Percentiles rank a stretch among this genome's conserved stretches.
phyloP scores from a whole-genome alignment of 2,329 filamentous ascomycete species.

The Knufia fluminis region DNA sequence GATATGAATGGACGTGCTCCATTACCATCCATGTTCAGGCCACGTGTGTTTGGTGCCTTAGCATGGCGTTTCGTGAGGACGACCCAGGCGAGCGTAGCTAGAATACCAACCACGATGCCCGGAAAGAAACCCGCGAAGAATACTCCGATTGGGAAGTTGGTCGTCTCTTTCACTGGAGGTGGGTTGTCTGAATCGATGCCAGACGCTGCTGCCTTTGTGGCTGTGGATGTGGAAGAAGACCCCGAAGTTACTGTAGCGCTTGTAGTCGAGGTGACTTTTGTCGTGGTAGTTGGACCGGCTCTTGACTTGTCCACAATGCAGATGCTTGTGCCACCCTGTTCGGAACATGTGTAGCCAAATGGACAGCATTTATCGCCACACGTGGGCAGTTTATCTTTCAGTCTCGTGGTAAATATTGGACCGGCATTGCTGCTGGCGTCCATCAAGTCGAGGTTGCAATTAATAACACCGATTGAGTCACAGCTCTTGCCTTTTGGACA shows the following conservation, averaged over 20 bases:
- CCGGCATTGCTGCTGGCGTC: slow-evolving; percentile 31
- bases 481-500: slow-evolving; percentile 37
- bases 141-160: slow-evolving; percentile 34
- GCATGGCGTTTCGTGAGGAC: slow-evolving; percentile 29
- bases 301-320: slow-evolving; percentile 25
- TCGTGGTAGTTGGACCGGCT: slow-evolving; percentile 10
- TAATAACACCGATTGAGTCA: slow-evolving; percentile 33
- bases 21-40: background rate
- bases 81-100: slow-evolving; percentile 46
- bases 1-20: slow-evolving; percentile 20
- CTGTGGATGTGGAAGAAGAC: slow-evolving; percentile 1
- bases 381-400: slow-evolving; percentile 32
- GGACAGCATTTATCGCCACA: slow-evolving; percentile 38
- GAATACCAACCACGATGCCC: slow-evolving; percentile 35
- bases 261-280: slow-evolving; percentile 10
- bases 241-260: slow-evolving; percentile 11
- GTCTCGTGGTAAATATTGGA: slow-evolving; percentile 34
- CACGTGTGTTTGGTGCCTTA: slow-evolving; percentile 15
- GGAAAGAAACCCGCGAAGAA: slow-evolving; percentile 39
- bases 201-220: slow-evolving; percentile 8
- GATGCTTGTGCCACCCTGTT: background rate
- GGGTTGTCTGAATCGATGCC: slow-evolving; percentile 20
- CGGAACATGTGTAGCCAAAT: slow-evolving; percentile 36
- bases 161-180: slow-evolving; percentile 21
- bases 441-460: slow-evolving; percentile 35